Conservation (phyloP, 352 stramenopile genomes). For the Pythium brassicae region DNA sequence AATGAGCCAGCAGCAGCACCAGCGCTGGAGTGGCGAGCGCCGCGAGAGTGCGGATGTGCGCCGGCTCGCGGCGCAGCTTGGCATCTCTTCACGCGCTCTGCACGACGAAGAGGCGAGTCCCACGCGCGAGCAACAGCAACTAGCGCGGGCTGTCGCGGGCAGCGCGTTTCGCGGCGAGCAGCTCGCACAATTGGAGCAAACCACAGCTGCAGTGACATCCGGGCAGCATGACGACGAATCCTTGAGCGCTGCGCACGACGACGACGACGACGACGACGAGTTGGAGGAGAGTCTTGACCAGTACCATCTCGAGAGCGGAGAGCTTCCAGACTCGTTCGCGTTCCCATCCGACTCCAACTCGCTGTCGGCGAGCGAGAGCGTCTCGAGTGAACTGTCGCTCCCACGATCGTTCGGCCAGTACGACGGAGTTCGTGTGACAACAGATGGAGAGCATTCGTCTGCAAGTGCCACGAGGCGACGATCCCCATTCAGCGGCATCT, state of each 20-base stretch:
- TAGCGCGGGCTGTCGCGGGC: no score
- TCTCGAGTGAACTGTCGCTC: slow-evolving; percentile 69
- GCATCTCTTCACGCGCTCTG: slow-evolving; percentile 42
- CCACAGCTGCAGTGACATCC: no score
- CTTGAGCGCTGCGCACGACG: slow-evolving; percentile 14
- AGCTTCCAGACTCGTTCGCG: slow-evolving; percentile 21
- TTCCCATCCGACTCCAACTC: slow-evolving; percentile 40
- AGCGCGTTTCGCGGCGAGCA: no score
- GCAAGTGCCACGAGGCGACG: neutral
- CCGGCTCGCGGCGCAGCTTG: slow-evolving; percentile 47
- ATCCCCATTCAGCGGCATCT: slow-evolving; percentile 17
- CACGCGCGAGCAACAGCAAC: neutral
- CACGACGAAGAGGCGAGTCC: slow-evolving; percentile 6
- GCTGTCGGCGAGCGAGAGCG: slow-evolving; percentile 49
- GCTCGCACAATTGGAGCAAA: neutral
- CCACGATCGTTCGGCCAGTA: slow-evolving; percentile 68
- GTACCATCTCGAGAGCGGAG: slow-evolving; percentile 6
- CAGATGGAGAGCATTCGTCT: neutral
- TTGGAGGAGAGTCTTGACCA: slow-evolving; percentile 17
- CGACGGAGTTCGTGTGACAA: slow-evolving; percentile 13
- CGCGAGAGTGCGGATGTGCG: slow-evolving; percentile 29
- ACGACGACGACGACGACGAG: slow-evolving; percentile 20
- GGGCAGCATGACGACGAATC: neutral
- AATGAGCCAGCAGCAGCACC: no score
- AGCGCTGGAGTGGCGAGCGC: no score